Evolutionary conservation across 164 flowering plant species (phyloP).

Genomic region (Liriodendron chinense): DNA sequence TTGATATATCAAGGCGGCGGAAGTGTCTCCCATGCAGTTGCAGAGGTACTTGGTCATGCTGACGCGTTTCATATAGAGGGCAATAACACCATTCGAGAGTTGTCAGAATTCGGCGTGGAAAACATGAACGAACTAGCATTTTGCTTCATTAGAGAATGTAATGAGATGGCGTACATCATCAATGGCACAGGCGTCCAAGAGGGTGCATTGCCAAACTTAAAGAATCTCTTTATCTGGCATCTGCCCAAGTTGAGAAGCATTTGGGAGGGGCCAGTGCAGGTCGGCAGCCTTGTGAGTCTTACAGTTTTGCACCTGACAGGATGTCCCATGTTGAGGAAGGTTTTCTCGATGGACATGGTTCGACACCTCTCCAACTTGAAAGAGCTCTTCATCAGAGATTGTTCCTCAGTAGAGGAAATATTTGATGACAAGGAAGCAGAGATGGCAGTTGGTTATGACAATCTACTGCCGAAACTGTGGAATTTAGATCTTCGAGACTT

Average conservation of each 20-base stretch:
- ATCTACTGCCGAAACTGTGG: no score
- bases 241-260: slow-evolving; percentile 5
- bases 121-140: slow-evolving; percentile 4
- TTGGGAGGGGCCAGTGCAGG: slow-evolving; percentile 4
- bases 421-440: no score
- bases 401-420: no score
- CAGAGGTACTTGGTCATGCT: neutral
- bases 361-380: no score
- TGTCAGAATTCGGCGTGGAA: slow-evolving; percentile 12
- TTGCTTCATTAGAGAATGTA: slow-evolving; percentile 16
- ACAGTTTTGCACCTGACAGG: no score
- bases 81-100: slow-evolving; percentile 3
- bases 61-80: slow-evolving; percentile 8
- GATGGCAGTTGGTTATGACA: no score
- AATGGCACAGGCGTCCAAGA: neutral
- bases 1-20: slow-evolving; percentile 6
- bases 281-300: no score
- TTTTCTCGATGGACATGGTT: no score
- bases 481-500: no score
- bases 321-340: no score
- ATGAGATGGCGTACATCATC: slow-evolving; percentile 7
- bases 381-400: no score
- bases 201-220: neutral
- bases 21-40: neutral
- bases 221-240: neutral